These are phyloP conservation scores for Colletotrichum phormii DNA, from an alignment of 2,329 filamentous ascomycete genomes.

Conservation along the genomic window DNA sequence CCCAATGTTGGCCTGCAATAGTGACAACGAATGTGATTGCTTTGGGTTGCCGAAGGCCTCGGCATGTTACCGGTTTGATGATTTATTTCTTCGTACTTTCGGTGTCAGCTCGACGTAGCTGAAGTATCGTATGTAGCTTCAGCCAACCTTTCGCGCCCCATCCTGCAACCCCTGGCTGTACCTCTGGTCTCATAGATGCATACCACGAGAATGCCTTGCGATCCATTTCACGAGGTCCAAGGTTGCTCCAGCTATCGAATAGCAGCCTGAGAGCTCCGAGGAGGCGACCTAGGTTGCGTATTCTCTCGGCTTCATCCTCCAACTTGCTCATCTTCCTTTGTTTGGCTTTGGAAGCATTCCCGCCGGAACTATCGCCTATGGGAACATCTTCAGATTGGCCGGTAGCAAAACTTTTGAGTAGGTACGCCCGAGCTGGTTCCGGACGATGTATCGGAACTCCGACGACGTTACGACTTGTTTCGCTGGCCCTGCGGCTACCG, in stretches of 20 bases:
- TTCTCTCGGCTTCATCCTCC: slow-evolving; percentile 67
- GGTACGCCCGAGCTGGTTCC: slow-evolving; percentile 72
- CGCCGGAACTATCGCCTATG: not conserved
- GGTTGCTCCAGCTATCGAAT: slow-evolving; percentile 79
- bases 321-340: not conserved
- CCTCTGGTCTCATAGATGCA: slow-evolving; percentile 78
- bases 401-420: slow-evolving; percentile 69
- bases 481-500: slow-evolving; percentile 28
- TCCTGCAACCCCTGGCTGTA: slow-evolving; percentile 78
- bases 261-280: slow-evolving; percentile 78
- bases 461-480: slow-evolving; percentile 48
- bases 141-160: slow-evolving; percentile 87
- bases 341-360: slow-evolving; percentile 35
- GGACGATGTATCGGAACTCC: slow-evolving; percentile 81
- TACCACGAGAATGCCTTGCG: slow-evolving; percentile 87
- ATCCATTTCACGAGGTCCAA: slow-evolving; percentile 77
- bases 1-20: not conserved
- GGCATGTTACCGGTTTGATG: not conserved
- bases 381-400: slow-evolving; percentile 39
- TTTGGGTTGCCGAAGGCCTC: not conserved
- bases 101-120: slow-evolving; percentile 58
- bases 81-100: not conserved
- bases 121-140: slow-evolving; percentile 74
- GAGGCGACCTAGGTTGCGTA: slow-evolving; percentile 76
- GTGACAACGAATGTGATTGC: not conserved